These are phyloP conservation scores for Phragmites australis DNA, from an alignment of 176 grass and related monocot species.

Conservation along the genomic window DNA sequence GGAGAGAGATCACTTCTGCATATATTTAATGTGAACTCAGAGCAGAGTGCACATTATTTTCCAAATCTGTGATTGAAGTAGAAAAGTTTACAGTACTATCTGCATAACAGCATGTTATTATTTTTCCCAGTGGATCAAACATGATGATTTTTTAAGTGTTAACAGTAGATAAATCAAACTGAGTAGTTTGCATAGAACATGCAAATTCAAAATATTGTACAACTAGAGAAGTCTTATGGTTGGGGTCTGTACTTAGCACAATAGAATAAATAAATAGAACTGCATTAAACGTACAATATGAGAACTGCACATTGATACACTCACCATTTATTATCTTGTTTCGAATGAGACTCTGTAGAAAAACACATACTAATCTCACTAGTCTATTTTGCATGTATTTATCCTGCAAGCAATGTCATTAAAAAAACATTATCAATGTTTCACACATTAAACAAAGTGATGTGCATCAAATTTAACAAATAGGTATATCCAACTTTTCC, in stretches of 20 bases:
- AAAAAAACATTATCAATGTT: slow-evolving; percentile 31
- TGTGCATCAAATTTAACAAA: background rate
- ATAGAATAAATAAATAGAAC: slow-evolving; percentile 12
- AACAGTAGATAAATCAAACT: background rate
- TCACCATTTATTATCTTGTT: slow-evolving; percentile 99
- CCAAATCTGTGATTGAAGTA: background rate
- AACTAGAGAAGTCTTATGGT: slow-evolving; percentile 7
- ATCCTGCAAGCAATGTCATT: slow-evolving; percentile 66
- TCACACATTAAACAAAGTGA: slow-evolving; percentile 21
- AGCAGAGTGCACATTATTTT: too few relatives aligned
- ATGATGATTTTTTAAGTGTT: background rate
- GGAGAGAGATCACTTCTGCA: background rate
- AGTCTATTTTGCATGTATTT: slow-evolving; percentile 99
- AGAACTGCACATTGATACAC: slow-evolving; percentile 32
- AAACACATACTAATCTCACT: slow-evolving; percentile 93
- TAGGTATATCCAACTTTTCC: background rate
- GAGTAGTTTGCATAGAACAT: slow-evolving; percentile 14
- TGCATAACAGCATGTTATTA: background rate
- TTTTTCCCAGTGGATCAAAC: background rate
- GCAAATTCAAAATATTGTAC: background rate
- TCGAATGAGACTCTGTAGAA: slow-evolving; percentile 92
- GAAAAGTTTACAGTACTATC: background rate
- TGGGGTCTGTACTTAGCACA: background rate
- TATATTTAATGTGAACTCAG: background rate
- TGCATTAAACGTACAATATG: background rate